Evolutionary conservation across 179 eudicot genomes (phyloP).

Genomic region (Carnegiea gigantea): DNA sequence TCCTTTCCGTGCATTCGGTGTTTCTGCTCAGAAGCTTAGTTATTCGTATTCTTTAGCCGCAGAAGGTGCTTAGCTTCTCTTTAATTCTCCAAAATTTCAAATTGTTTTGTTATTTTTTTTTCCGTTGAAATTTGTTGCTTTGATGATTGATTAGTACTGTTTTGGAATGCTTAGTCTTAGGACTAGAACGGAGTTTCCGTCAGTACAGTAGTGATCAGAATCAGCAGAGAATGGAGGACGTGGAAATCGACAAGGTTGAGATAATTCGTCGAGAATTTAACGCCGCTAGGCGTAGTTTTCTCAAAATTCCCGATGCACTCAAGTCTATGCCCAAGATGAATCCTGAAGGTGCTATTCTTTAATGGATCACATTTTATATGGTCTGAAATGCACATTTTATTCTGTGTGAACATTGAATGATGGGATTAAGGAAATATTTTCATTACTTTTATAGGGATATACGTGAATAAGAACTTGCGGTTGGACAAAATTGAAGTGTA

Average conservation of each 20-base stretch:
- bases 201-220: conserved; percentile 39
- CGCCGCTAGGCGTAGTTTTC: conserved; percentile 60
- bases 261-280: conserved; percentile 60
- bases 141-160: not conserved
- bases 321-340: conserved; percentile 75
- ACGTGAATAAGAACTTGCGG: conserved; percentile 88
- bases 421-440: not conserved
- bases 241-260: conserved; percentile 39
- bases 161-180: conserved; percentile 27
- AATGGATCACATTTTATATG: not conserved
- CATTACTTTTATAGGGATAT: conserved; percentile 56
- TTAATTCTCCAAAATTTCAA: too few relatives aligned
- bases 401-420: not conserved
- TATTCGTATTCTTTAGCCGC: not conserved
- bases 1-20: conserved; percentile 35
- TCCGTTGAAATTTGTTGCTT: not conserved
- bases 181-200: conserved; percentile 36
- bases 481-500: conserved; percentile 85
- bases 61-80: conserved; percentile 12
- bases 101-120: not conserved
- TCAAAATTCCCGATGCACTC: conserved; percentile 66
- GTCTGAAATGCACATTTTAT: too few relatives aligned
- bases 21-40: conserved; percentile 18
- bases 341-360: conserved; percentile 58
- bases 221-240: conserved; percentile 44